phyloP scores from a whole-genome alignment of 2,329 filamentous ascomycete genomes.

The Botrytis fragariae region DNA sequence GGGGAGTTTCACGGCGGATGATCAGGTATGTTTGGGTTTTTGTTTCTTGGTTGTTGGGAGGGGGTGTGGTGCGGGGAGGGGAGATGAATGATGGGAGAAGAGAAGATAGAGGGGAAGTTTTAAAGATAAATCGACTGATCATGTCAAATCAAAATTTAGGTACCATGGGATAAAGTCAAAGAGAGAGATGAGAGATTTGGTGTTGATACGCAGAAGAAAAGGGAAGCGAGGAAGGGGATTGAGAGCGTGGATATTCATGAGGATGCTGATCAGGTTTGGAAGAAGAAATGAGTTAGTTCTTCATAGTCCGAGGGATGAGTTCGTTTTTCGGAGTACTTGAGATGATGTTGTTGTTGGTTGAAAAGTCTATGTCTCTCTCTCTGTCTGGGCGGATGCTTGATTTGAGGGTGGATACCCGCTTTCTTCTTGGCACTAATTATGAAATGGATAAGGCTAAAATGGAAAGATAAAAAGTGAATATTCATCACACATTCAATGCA shows the following conservation, averaged over 20 bases:
- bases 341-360: not conserved
- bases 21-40: not conserved
- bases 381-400: not conserved
- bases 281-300: conserved; percentile 12
- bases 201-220: conserved; percentile 50
- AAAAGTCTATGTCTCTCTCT: not conserved
- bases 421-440: not conserved
- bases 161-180: conserved; percentile 40
- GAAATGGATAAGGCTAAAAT: not conserved
- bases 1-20: conserved; percentile 18
- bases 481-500: not conserved
- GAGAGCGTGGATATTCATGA: conserved; percentile 51
- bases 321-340: not conserved
- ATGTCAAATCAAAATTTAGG: conserved; percentile 26
- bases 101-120: too few relatives aligned
- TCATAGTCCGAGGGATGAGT: not conserved
- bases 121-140: not conserved
- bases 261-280: conserved; percentile 20
- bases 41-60: not conserved
- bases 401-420: not conserved
- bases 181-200: conserved; percentile 54
- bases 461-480: not conserved
- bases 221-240: conserved; percentile 53
- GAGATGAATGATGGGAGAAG: too few relatives aligned
- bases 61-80: too few relatives aligned